Conservation (phyloP, 1,139 yeast species). For the Debaryomyces psychrophilus region DNA sequence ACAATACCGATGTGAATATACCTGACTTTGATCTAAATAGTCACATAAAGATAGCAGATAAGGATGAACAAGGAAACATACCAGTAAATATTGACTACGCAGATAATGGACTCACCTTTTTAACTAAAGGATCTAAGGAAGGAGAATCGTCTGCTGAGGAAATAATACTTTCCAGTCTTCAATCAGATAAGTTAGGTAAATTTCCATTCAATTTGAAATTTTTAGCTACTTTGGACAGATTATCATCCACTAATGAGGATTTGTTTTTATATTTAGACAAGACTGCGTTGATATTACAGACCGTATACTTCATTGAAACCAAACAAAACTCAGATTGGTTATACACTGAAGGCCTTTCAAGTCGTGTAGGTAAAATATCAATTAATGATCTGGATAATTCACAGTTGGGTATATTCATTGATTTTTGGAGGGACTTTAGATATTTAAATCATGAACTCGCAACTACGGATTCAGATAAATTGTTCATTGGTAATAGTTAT, state of each 20-base stretch:
- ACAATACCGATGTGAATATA: constrained; percentile 1
- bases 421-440: constrained; percentile 43
- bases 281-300: constrained; percentile 32
- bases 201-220: constrained; percentile 43
- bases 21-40: constrained; percentile 1
- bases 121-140: constrained; percentile 10
- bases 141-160: constrained; percentile 27
- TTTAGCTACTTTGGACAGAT: constrained; percentile 40
- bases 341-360: constrained; percentile 26
- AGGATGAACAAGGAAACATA: constrained; percentile 6
- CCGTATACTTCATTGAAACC: constrained; percentile 26
- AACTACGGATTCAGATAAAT: constrained; percentile 5
- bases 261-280: constrained; percentile 37
- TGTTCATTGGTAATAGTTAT: constrained; percentile 21
- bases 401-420: constrained; percentile 38
- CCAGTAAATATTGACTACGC: constrained; percentile 15
- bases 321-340: constrained; percentile 22
- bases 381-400: constrained; percentile 27
- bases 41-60: constrained; percentile 5
- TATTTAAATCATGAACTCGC: constrained; percentile 30
- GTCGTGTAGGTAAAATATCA: constrained; percentile 32
- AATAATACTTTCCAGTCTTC: constrained; percentile 34
- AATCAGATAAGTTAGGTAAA: constrained; percentile 24
- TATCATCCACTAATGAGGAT: constrained; percentile 36
- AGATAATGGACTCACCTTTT: constrained; percentile 5